Conservation (phyloP, 2,329 filamentous ascomycete genomes). For the Phialophora expanda region DNA sequence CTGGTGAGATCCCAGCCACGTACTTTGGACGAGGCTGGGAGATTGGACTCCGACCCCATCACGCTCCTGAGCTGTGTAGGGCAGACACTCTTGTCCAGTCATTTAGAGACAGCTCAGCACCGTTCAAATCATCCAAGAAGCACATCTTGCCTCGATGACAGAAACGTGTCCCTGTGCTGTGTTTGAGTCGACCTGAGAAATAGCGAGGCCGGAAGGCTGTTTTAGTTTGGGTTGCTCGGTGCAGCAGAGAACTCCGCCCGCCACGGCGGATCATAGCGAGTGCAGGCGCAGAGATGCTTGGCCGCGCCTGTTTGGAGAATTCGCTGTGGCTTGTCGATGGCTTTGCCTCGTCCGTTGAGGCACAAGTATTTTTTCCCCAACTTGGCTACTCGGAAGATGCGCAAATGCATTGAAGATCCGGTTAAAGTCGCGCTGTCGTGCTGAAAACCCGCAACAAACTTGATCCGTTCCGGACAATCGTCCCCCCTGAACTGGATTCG, state of each 20-base stretch:
- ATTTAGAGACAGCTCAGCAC: neutral
- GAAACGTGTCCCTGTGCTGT: neutral
- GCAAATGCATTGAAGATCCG: no score
- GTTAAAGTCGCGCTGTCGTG: no score
- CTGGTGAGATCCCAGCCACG: conserved; percentile 10
- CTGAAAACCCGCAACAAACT: neutral
- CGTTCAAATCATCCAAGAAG: neutral
- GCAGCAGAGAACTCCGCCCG: no score
- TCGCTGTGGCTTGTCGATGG: no score
- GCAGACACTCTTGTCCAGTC: neutral
- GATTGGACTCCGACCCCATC: conserved; percentile 5
- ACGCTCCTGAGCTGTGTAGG: neutral
- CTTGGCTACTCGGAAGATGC: no score
- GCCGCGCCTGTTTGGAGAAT: neutral
- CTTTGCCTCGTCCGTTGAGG: no score
- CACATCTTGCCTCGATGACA: neutral
- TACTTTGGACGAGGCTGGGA: conserved; percentile 20
- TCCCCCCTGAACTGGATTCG: neutral
- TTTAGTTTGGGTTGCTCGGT: neutral
- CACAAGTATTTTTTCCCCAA: no score
- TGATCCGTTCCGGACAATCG: neutral
- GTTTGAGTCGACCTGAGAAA: neutral
- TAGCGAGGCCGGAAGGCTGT: neutral
- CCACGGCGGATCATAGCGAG: neutral
- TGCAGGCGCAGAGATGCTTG: neutral